These are phyloP conservation scores for Durusdinium trenchii DNA, from an alignment of 73 alveolate species.

Conservation along the genomic window DNA sequence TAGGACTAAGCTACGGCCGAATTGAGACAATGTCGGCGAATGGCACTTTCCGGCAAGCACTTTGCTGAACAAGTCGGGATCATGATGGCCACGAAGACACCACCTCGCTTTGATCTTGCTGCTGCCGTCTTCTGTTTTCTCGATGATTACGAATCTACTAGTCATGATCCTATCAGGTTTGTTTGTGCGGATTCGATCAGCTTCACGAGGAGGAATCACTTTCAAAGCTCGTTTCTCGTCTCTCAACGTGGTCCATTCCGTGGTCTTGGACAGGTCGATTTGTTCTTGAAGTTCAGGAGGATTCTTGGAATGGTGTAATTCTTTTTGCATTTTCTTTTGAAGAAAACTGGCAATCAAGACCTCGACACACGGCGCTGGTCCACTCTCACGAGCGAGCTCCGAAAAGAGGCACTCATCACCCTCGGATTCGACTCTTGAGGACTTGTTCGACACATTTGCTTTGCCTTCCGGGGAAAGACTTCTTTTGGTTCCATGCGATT, in stretches of 20 bases:
- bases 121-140: background rate
- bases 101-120: background rate
- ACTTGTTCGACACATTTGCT: background rate
- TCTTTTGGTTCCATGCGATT: background rate
- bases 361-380: background rate
- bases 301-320: background rate
- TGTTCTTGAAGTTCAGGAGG: background rate
- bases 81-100: conserved; percentile 13
- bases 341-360: background rate
- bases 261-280: background rate
- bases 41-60: conserved; percentile 5
- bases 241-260: background rate
- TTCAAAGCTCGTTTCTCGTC: background rate
- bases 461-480: background rate
- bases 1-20: background rate
- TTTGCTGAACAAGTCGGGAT: background rate
- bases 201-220: background rate
- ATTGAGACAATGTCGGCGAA: conserved; percentile 8
- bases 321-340: background rate
- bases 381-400: too few species aligned
- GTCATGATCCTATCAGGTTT: background rate
- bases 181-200: background rate
- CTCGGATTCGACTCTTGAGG: background rate
- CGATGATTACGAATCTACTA: background rate
- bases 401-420: background rate